These are phyloP conservation scores for Nannizziopsis barbatae DNA, from an alignment of 2,329 filamentous ascomycete genomes.

Conservation along the genomic window DNA sequence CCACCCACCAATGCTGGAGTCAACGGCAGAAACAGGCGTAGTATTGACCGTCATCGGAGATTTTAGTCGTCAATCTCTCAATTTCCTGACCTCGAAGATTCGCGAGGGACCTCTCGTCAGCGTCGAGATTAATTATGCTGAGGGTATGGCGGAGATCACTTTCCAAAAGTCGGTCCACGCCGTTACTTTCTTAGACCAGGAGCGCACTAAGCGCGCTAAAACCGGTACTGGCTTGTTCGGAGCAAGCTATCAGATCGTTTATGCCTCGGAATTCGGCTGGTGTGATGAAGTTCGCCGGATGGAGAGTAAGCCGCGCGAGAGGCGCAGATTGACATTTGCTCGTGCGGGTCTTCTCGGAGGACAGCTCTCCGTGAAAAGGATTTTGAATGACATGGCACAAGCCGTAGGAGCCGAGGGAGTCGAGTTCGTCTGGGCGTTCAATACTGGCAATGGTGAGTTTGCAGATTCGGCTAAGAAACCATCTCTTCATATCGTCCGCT, in stretches of 20 bases:
- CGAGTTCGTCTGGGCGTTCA: constrained; percentile 35
- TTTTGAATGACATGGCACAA: constrained; percentile 27
- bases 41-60: constrained; percentile 20
- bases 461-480: not conserved
- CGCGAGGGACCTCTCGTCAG: constrained; percentile 31
- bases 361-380: constrained; percentile 25
- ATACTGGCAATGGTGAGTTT: constrained; percentile 33
- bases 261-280: constrained; percentile 26
- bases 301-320: constrained; percentile 27
- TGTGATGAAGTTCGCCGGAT: constrained; percentile 28
- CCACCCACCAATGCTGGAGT: not conserved
- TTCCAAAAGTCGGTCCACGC: constrained; percentile 32
- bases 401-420: constrained; percentile 28
- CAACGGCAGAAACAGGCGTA: constrained; percentile 20
- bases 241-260: constrained; percentile 21
- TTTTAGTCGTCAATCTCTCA: constrained; percentile 16
- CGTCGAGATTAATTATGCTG: constrained; percentile 25
- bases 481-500: constrained; percentile 10
- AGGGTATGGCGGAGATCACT: constrained; percentile 26
- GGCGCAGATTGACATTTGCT: constrained; percentile 34
- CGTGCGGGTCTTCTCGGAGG: constrained; percentile 30
- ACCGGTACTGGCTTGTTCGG: constrained; percentile 28
- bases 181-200: constrained; percentile 25
- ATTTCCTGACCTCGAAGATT: constrained; percentile 28
- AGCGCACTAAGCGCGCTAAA: constrained; percentile 21